These are phyloP conservation scores for Kwoniella shandongensis DNA, from an alignment of 768 basidiomycete genomes.

Conservation along the genomic window DNA sequence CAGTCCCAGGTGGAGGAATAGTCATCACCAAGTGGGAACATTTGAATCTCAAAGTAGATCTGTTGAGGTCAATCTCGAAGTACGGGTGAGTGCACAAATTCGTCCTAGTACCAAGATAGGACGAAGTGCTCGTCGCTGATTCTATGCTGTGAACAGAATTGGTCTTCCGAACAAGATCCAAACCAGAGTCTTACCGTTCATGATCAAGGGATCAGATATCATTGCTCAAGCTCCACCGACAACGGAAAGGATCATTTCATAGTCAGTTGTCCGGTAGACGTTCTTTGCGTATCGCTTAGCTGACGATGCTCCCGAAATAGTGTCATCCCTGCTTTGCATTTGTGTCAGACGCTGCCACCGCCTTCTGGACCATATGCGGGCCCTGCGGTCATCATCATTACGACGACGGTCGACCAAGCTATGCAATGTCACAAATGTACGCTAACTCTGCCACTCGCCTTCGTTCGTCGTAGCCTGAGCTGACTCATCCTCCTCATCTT, in stretches of 20 bases:
- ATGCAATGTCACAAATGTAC: slow-evolving; percentile 70
- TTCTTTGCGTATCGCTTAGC: not conserved
- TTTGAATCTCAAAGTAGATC: slow-evolving; percentile 75
- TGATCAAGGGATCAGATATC: slow-evolving; percentile 85
- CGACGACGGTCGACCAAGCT: slow-evolving; percentile 97
- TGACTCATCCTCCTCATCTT: not conserved
- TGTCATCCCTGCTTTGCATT: slow-evolving; percentile 51
- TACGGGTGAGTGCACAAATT: slow-evolving; percentile 80
- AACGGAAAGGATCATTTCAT: slow-evolving; percentile 96
- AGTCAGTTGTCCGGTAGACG: slow-evolving; percentile 57
- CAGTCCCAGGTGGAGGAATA: slow-evolving; percentile 53
- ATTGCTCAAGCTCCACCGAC: slow-evolving; percentile 99
- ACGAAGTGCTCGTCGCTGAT: not conserved
- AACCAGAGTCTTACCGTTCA: slow-evolving; percentile 91
- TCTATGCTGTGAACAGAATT: slow-evolving; percentile 59
- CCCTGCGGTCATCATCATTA: slow-evolving; percentile 86
- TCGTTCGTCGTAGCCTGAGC: not conserved
- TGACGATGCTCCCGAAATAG: slow-evolving; percentile 17
- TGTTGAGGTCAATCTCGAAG: slow-evolving; percentile 82
- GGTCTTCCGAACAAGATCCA: slow-evolving; percentile 99
- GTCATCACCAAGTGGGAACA: slow-evolving; percentile 96
- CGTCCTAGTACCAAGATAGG: not conserved
- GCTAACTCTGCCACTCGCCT: not conserved
- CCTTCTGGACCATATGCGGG: slow-evolving; percentile 64
- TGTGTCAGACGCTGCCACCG: slow-evolving; percentile 62